A percentile compares a stretch with the other conserved stretches of the same genome.
These are phyloP conservation scores for Corchorus olitorius DNA, from an alignment of 345 rosid genomes.

Conservation along the genomic window DNA sequence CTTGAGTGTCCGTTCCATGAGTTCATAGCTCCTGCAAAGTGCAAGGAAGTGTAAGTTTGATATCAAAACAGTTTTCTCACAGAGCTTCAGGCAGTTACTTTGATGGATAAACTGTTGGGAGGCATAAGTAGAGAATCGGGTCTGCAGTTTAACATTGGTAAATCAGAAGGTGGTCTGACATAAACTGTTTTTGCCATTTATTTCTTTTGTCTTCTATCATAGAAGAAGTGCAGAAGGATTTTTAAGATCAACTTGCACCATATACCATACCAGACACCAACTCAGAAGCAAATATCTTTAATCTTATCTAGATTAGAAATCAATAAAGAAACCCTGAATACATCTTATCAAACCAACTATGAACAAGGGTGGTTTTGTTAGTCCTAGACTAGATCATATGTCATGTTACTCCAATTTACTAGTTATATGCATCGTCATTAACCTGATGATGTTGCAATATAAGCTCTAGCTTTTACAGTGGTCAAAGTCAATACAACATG, in stretches of 20 bases:
- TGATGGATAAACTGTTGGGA: neutral
- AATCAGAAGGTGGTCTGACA: neutral
- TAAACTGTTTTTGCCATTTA: neutral
- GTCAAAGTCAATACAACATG: neutral
- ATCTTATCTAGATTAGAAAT: neutral
- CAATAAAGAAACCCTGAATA: neutral
- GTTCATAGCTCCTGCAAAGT: constrained; percentile 84
- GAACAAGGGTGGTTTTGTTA: neutral
- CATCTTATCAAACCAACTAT: neutral
- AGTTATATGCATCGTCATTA: neutral
- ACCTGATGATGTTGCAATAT: neutral
- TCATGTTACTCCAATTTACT: neutral
- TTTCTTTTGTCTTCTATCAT: neutral
- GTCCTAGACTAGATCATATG: neutral
- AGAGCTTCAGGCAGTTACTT: neutral
- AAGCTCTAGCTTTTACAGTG: neutral
- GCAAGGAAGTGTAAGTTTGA: constrained; percentile 28
- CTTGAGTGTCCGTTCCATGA: constrained; percentile 81
- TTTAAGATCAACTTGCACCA: neutral
- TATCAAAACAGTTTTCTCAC: constrained; percentile 13
- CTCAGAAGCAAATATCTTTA: neutral
- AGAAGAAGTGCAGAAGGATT: neutral
- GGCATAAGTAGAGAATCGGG: neutral
- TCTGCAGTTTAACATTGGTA: neutral
- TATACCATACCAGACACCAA: neutral